Evolutionary conservation across 495 filamentous ascomycete species (phyloP), one percentile per base, ranked within the genome.

Genomic region (Xylaria nigripes): DNA sequence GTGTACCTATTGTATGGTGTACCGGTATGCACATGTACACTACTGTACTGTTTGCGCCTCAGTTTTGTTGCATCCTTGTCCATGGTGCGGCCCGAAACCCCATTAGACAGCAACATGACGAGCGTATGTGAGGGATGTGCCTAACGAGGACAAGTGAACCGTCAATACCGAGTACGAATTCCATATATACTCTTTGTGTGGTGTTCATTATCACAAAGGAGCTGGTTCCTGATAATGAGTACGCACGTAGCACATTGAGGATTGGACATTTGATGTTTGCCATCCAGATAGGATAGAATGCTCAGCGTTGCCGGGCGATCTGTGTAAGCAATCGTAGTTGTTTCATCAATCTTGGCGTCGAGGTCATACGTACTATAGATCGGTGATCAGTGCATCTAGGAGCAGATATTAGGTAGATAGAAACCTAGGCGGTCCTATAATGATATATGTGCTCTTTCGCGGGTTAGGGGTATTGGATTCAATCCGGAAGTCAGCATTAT

Each of bases 51-150:
- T 30, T 36, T 32, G 15, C 38, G 24, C 36, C 36, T 43, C 38
- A 30, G 24, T 2, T 18, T 40, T 40, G 15, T 16, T 21, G 24
- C 16, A 32, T 4, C 24, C 40, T 51, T 23, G 19, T 29, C 30
- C 16, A 23, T 36, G 22, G 12, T 32, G 21, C 9, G 38, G 27
- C 32, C 38, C 23, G 18, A 22, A 16, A 45, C 23, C 38, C 21
- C 18, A 29, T 21, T 16, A 53, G 18, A 23, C 24, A 15, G 34
- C 32, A 54, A 8, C 30, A 48, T 54, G 51, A 54, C 45, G 42
- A 25, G 51, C 36, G 15, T 19, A 40, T 18, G 36, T 6, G 15
- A 9, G 36, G 2, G 36, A 13, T 18, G 32, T 34, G n/a, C 36
- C 15, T 40, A 18, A 18, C 15, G n/a, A 18, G 36, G 13, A 15